Conservation (phyloP, 2,329 filamentous ascomycete species). For the Ascochyta rabiei region DNA sequence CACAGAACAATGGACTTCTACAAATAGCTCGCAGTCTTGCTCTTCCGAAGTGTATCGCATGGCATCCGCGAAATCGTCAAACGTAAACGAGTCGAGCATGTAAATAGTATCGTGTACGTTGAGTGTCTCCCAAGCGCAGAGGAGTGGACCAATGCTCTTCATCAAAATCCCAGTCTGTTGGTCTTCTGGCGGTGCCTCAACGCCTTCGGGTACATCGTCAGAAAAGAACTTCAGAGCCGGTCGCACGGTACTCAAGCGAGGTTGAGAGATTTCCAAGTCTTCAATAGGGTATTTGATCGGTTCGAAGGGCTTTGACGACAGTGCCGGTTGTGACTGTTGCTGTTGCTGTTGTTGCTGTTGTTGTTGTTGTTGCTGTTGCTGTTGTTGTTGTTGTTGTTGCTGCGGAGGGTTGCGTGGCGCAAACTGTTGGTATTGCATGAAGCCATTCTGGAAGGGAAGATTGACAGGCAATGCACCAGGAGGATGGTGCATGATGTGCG, state of each 20-base stretch:
- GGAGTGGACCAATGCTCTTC: conserved; percentile 80
- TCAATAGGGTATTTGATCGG: conserved; percentile 96
- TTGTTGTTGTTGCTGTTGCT: no score
- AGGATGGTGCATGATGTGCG: conserved; percentile 23
- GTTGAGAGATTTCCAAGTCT: conserved; percentile 80
- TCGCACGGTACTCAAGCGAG: conserved; percentile 66
- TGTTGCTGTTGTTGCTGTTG: no score
- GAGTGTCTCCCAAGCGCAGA: conserved; percentile 95
- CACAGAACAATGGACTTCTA: conserved; percentile 89
- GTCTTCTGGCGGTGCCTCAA: conserved; percentile 45
- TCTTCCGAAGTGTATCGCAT: conserved; percentile 78
- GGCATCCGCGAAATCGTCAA: conserved; percentile 92
- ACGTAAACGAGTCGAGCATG: conserved; percentile 93
- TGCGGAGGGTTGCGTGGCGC: conserved; percentile 40
- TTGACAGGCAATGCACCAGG: conserved; percentile 9
- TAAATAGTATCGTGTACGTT: conserved; percentile 99
- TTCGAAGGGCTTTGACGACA: conserved; percentile 46
- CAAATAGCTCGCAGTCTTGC: conserved; percentile 79
- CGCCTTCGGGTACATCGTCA: conserved; percentile 58
- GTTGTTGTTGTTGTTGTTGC: conserved; percentile 50
- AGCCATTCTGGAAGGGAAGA: conserved; percentile 17
- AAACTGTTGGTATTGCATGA: conserved; percentile 22
- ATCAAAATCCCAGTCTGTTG: conserved; percentile 68
- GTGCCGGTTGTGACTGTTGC: conserved; percentile 58
- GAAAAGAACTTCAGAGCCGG: conserved; percentile 81